phyloP scores from a whole-genome alignment of 306 rosid species.

The Vigna hirtella region DNA sequence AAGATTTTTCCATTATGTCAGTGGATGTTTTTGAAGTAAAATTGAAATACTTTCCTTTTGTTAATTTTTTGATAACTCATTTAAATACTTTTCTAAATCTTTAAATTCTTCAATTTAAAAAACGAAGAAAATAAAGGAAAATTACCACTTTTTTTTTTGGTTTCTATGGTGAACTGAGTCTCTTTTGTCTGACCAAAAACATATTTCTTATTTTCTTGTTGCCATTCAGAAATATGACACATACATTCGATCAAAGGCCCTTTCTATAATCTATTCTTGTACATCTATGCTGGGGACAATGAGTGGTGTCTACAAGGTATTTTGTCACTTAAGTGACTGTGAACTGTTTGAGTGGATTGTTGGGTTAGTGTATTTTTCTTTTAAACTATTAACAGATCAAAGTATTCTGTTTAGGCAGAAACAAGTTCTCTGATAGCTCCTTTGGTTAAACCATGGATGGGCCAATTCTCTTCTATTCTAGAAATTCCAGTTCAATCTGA shows the following conservation, averaged over 20 bases:
- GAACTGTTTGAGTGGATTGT: conserved; percentile 38
- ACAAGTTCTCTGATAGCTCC: conserved; percentile 67
- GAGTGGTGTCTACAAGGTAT: conserved; percentile 89
- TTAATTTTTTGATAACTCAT: conserved; percentile 1
- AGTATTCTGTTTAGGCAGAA: conserved; percentile 73
- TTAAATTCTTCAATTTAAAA: background rate
- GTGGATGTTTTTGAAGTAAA: conserved; percentile 14
- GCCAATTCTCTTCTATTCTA: conserved; percentile 73
- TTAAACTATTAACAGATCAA: conserved; percentile 53
- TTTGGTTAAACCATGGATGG: conserved; percentile 88
- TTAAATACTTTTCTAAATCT: conserved; percentile 4
- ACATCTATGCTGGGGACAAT: conserved; percentile 82
- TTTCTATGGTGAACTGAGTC: conserved; percentile 14
- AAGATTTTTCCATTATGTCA: background rate
- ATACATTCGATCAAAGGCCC: conserved; percentile 71
- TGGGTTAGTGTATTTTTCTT: conserved; percentile 38
- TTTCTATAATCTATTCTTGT: conserved; percentile 86
- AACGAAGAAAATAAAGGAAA: background rate
- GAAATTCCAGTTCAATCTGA: conserved; percentile 76
- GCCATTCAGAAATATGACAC: conserved; percentile 70
- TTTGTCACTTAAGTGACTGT: conserved; percentile 39
- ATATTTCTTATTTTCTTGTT: conserved; percentile 4
- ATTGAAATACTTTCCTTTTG: background rate
- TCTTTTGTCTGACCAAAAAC: conserved; percentile 38
- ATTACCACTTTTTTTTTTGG: background rate